Base-by-base conservation (phyloP, 2,329 filamentous ascomycete genomes). In the Fusarium agapanthi region DNA sequence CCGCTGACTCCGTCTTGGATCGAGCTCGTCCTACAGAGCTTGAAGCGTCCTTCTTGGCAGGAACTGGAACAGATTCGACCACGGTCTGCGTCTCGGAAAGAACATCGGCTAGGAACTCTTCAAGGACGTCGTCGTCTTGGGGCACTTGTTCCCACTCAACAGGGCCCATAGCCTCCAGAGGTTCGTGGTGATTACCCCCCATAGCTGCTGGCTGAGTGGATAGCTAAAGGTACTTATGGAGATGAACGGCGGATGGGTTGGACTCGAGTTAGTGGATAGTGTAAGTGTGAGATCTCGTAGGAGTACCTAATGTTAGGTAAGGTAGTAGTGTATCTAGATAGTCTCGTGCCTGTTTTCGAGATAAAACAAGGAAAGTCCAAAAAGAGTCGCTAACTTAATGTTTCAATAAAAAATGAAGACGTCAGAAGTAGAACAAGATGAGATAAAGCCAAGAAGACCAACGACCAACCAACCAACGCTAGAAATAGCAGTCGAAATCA, bases 21-120 rank as follows among this genome's bases (percentile, higher is more conserved):
- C 90, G 89, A 16, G 86, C 81, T 11, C 85, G 87, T 72, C 80
- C 85, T 65, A 75, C 76, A 84, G 84, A 79, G 81, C 82, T 67
- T 13, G 87, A 81, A 7, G 86, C 82, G 59, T 71, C 44, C n/a
- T 68, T 70, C 22, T 72, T 61, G 7, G 77, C 68, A 16, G 81
- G 75, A 14, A 79, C 79, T 7, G 94, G 94, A 3, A 97, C 88
- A 11, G 94, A 95, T 77, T 95, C 93, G 75, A 93, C 85, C 62
- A 97, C 88, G 24, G 91, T 84, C 76, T 94, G 91, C 26, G 90
- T 90, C 67, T 92, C 87, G 34, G 83, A 83, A 79, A 95, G 93
- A 66, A 92, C 89, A 45, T 86, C 82, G 63, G 83, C 77, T 45
- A 92, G 81, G 78, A 90, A 91, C 13, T 83, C 76, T 26, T 85